Base-by-base conservation (phyloP, 129 eudicot genomes). In the Dittrichia graveolens region DNA sequence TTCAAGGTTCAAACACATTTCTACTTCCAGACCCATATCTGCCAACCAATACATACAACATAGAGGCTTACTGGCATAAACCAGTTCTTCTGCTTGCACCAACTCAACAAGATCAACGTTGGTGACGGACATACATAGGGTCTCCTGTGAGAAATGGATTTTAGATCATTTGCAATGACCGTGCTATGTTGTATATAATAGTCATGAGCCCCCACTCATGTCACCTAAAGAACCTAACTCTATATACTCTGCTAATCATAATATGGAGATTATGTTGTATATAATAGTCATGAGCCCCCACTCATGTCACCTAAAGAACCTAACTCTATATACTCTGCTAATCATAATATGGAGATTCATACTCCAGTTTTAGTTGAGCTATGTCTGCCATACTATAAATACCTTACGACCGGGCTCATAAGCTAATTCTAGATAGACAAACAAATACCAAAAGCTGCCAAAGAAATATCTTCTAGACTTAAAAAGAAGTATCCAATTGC, bases 171-270 rank as follows among this genome's bases (percentile, higher is more conserved):
- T 24, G 31, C 31, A 24, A 24, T 24, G 31, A 5, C 24, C 71
- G 31, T 42, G 46, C 38, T 5, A 8, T 52, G 74, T 52, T 69
- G 45, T 35, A 61, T 8, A 15, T 37, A 65, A 43, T 7, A 49
- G 14, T 6, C 63, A 10, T 8, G 63, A 53, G 12, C 50, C 40
- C 35, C 62, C 48, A 10, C 63, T 5, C 64, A 69, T 31, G 35
- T 65, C 79, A 65, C 40, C 73, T 15, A 34, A 66, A 66, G 68
- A 37, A 7, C 68, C 74, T 76, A 76, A 34, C 56, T 34, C 10
- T 66, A 49, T 31, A 57, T 31, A 57, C 45, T 15, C 61, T 45
- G 24, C 74, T 57, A 67, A 67, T 15, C 42, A 35, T n/a, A n/a
- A n/a, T n/a, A n/a, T n/a, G n/a, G n/a, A n/a, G n/a, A n/a, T n/a